Conservation (phyloP, 2,329 filamentous ascomycete species). For the Penicillium glabrum region DNA sequence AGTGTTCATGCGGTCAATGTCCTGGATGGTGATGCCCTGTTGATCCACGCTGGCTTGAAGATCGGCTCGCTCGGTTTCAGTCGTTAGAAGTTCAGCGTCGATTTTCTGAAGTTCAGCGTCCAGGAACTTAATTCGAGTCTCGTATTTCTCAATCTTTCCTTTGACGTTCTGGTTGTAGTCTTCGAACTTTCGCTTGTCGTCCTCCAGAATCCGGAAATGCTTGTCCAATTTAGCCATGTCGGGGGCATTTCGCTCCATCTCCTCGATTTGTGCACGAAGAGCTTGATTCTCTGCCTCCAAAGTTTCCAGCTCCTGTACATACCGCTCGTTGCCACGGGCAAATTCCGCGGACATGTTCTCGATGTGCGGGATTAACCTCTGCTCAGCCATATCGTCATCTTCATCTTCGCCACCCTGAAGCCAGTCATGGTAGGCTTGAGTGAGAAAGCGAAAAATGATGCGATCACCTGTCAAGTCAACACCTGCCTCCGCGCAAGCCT, state of each 20-base stretch:
- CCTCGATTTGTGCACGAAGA: conserved; percentile 81
- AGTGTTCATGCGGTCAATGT: conserved; percentile 98
- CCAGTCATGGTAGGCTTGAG: conserved; percentile 90
- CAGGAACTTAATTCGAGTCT: conserved; percentile 75
- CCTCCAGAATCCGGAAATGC: conserved; percentile 88
- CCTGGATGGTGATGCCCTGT: conserved; percentile 92
- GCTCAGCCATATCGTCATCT: conserved; percentile 78
- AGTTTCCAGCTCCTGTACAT: conserved; percentile 77
- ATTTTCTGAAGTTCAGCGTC: conserved; percentile 83
- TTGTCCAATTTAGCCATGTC: conserved; percentile 82
- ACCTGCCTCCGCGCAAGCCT: conserved; percentile 83
- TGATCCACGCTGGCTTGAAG: conserved; percentile 86
- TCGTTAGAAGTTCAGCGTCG: conserved; percentile 70
- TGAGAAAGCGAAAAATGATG: conserved; percentile 92
- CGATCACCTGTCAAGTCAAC: conserved; percentile 85
- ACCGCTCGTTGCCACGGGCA: conserved; percentile 78
- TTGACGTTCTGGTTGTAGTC: conserved; percentile 86
- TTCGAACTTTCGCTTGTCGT: conserved; percentile 93
- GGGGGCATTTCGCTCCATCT: conserved; percentile 81
- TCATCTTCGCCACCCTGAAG: conserved; percentile 87
- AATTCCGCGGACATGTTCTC: conserved; percentile 86
- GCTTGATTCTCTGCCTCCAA: conserved; percentile 83
- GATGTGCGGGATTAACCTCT: conserved; percentile 77
- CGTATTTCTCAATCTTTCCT: conserved; percentile 85
- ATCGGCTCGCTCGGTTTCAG: conserved; percentile 75